Evolutionary conservation across 257 asterid genomes (phyloP), one percentile per base, ranked within the genome.

Genomic region (Linderniella brevidens): DNA sequence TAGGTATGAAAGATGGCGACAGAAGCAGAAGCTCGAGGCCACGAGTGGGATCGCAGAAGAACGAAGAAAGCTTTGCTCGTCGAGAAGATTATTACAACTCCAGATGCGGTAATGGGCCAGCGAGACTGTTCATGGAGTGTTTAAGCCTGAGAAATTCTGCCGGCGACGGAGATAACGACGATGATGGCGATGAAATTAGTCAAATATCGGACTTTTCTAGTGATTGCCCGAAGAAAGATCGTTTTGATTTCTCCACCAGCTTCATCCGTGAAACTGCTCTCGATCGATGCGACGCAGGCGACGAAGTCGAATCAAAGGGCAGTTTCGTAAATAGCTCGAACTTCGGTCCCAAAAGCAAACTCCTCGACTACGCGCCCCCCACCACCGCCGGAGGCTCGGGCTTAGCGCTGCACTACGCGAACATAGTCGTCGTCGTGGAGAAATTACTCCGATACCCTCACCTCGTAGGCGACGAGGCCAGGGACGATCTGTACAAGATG

Each of bases 401-500:
- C 19, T 57, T 90, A 36, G 83, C 93, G 41, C 45, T 81, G 64
- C 99, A 77, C 64, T 85, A 85, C n/a, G 93, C 96, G 1, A 85
- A 90, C 52, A 68, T 85, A 3, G 71, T 90, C 35, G 85, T 85
- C 17, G 75, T 90, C 11, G 48, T 90, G 0, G 93, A 85, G 72
- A 85, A 90, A 54, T 61, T 90, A 35, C 88, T 85, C 0, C 69
- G 58, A 12, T 90, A 82, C 56, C 99, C 99, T 7, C 93, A 90
- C 68, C 60, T 90, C 50, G 79, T 90, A 4, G 96, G 99, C 0
- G 92, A 85, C 0, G 99, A 90, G 55, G 93, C 93, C 5, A 64
- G 96, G 55, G 94, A 86, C 14, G 99, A 90, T 57, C 62, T 90
- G 13, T 90, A 90, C 56, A 86, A 75, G 55, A 85, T 90, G 99